phyloP scores from a whole-genome alignment of 2,329 filamentous ascomycete genomes.

The Hypoxylon sp. region DNA sequence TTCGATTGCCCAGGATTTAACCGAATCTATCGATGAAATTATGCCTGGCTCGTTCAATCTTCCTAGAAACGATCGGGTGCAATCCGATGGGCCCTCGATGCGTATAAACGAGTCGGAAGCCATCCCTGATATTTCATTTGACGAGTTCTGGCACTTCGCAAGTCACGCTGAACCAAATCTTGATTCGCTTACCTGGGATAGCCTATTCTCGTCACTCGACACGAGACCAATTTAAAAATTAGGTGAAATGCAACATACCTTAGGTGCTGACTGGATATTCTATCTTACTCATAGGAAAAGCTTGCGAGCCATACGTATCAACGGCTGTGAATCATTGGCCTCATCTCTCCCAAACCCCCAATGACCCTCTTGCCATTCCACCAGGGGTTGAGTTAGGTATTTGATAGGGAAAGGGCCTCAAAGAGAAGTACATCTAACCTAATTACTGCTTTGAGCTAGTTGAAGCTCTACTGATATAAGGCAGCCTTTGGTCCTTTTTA shows the following conservation, averaged over 20 bases:
- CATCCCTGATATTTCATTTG: conserved; percentile 16
- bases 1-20: background rate
- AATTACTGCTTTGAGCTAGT: too few species aligned
- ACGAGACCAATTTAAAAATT: conserved; percentile 33
- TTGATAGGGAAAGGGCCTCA: too few species aligned
- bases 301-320: too few species aligned
- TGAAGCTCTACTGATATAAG: too few species aligned
- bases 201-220: conserved; percentile 46
- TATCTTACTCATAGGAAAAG: too few species aligned
- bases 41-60: background rate
- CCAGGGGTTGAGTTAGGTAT: too few species aligned
- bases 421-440: too few species aligned
- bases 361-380: too few species aligned
- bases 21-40: background rate
- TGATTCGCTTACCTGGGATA: conserved; percentile 44
- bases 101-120: background rate
- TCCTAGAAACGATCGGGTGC: background rate
- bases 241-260: background rate
- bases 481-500: too few species aligned
- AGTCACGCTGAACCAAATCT: conserved; percentile 37
- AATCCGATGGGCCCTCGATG: background rate
- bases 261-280: too few species aligned
- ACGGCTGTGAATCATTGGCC: too few species aligned
- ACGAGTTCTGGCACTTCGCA: conserved; percentile 40
- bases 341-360: too few species aligned